phyloP scores from a whole-genome alignment of 1,284 basidiomycete genomes.

The Marasmius sp. region DNA sequence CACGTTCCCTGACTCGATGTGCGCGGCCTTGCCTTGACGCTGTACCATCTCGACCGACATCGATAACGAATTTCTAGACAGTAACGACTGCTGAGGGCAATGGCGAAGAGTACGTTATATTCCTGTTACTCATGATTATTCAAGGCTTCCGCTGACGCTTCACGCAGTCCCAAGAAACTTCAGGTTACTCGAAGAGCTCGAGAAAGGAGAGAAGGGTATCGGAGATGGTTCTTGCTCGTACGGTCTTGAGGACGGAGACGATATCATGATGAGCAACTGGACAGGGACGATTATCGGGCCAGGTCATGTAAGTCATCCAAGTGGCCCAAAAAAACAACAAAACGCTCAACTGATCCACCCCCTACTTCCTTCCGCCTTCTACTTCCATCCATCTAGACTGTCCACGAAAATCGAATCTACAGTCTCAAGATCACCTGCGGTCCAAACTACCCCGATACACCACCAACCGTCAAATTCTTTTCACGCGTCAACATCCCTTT shows the following conservation, averaged over 20 bases:
- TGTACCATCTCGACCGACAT: neutral
- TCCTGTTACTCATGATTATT: neutral
- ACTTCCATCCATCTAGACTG: slow-evolving; percentile 56
- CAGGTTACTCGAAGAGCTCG: slow-evolving; percentile 94
- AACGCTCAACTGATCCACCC: too few relatives aligned
- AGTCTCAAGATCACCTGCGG: slow-evolving; percentile 91
- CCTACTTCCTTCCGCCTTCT: too few relatives aligned
- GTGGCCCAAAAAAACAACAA: neutral
- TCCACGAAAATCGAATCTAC: slow-evolving; percentile 98
- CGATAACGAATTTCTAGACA: neutral
- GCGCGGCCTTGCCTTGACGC: neutral
- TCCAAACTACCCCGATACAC: slow-evolving; percentile 77
- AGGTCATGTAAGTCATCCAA: slow-evolving; percentile 72
- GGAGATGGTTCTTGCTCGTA: slow-evolving; percentile 98
- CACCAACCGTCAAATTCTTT: slow-evolving; percentile 81
- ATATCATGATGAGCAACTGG: slow-evolving; percentile 97
- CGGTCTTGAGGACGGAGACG: slow-evolving; percentile 89
- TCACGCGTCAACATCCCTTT: slow-evolving; percentile 96
- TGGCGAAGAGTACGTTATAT: neutral
- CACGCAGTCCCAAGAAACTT: slow-evolving; percentile 91
- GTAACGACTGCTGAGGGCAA: neutral
- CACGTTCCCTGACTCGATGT: neutral
- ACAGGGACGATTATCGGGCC: slow-evolving; percentile 99
- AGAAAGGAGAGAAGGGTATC: slow-evolving; percentile 99
- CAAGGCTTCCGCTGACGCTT: neutral